Percentiles rank a stretch among this genome's conserved stretches.
phyloP scores from a whole-genome alignment of 1,284 basidiomycete species.

The Ganoderma leucocontextum region DNA sequence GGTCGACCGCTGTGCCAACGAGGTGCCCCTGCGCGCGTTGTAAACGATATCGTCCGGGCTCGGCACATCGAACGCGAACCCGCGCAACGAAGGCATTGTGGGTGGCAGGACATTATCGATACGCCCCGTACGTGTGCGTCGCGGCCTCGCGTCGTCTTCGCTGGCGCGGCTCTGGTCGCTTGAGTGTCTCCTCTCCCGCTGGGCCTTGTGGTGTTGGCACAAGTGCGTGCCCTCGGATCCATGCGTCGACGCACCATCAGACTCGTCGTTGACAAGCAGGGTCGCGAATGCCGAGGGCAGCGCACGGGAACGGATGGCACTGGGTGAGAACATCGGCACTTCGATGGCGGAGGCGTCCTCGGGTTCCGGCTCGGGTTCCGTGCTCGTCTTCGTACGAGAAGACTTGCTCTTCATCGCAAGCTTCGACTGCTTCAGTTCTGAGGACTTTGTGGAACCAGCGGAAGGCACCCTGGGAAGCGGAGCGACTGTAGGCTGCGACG shows the following conservation, averaged over 20 bases:
- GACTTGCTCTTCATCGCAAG: constrained; percentile 73
- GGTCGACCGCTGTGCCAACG: constrained; percentile 53
- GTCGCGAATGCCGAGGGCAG: constrained; percentile 80
- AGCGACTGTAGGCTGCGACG: constrained; percentile 31
- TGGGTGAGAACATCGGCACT: constrained; percentile 64
- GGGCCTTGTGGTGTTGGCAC: constrained; percentile 26
- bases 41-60: constrained; percentile 89
- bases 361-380: constrained; percentile 45
- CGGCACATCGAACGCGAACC: constrained; percentile 80
- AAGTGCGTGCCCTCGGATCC: constrained; percentile 31
- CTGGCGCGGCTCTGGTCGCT: constrained; percentile 18
- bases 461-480: constrained; percentile 13
- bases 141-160: constrained; percentile 16
- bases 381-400: constrained; percentile 40
- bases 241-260: constrained; percentile 40
- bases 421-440: constrained; percentile 62
- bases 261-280: constrained; percentile 67
- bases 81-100: constrained; percentile 42
- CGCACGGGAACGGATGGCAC: constrained; percentile 64
- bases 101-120: constrained; percentile 14
- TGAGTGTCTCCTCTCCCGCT: constrained; percentile 23
- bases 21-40: constrained; percentile 80
- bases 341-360: constrained; percentile 41
- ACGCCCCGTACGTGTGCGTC: neutral
- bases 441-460: constrained; percentile 15